phyloP scores from a whole-genome alignment of 129 eudicot species.

The Scalesia atractyloides region DNA sequence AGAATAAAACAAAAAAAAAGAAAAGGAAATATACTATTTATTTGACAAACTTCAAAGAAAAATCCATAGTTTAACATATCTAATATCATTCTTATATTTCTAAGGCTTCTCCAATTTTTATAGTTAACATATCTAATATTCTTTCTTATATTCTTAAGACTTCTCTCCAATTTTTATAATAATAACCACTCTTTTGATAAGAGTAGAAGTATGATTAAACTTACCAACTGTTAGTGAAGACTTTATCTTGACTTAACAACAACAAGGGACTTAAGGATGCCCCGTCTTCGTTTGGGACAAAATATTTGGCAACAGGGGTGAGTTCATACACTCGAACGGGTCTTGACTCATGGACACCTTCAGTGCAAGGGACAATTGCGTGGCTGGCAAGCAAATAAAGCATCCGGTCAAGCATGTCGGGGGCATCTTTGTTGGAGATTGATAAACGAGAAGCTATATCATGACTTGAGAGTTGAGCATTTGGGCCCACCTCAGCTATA shows the following conservation, averaged over 20 bases:
- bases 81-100: no score
- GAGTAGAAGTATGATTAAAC: no score
- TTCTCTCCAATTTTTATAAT: no score
- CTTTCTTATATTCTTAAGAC: no score
- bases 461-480: conserved; percentile 31
- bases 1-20: no score
- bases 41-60: no score
- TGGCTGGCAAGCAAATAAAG: conserved; percentile 35
- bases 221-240: conserved; percentile 39
- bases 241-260: conserved; percentile 30
- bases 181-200: no score
- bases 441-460: conserved; percentile 27
- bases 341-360: not conserved
- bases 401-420: conserved; percentile 37
- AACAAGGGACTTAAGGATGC: conserved; percentile 32
- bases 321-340: conserved; percentile 26
- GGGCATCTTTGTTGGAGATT: conserved; percentile 25
- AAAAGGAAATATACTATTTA: no score
- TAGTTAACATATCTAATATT: no score
- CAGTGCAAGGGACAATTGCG: conserved; percentile 30
- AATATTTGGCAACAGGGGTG: conserved; percentile 27
- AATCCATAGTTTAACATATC: no score
- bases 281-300: conserved; percentile 36
- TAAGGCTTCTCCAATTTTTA: no score
- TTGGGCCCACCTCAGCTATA: conserved; percentile 26